Base-by-base conservation (phyloP, 805 yeast species). In the Sugiyamaella smithiae region DNA sequence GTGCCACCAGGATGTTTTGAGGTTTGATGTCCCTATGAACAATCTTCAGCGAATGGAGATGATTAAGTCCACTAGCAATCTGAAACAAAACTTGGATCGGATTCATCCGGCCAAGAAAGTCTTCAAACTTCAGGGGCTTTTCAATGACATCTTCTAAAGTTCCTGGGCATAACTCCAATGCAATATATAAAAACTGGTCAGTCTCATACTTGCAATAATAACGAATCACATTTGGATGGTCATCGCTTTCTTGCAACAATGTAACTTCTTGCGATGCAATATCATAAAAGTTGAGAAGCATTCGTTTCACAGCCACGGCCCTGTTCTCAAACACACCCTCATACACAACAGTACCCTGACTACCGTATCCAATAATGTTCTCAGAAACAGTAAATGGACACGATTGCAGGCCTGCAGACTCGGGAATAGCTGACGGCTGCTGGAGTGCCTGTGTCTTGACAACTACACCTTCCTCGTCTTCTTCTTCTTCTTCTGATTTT, bases 21-120 rank as follows among this genome's bases (percentile, higher is more conserved):
- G 98, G 98, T 65, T 90, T 91, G 56, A 91, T 76, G 64, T 91
- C 99, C 52, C 99, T 75, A 66, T 91, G 99, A 26, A 93, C 96
- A 57, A 91, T 89, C 58, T 91, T 89, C 54, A 93, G 68, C 1
- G 89, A 81, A 62, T 91, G 99, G 53, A 91, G 70, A 67, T 93
- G 93, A 48, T 86, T 80, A 23, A 91, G 72, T 5, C 99, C 99
- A 51, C 81, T 76, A 1, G 89, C 86, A 52, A 91, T 78, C 64
- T 91, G 98, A 50, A 72, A 73, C 43, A 91, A 64, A 1, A 84
- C 78, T 45, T 78, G 72, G 19, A 73, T 76, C 3, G 80, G 75
- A 45, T 77, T 70, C 69, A 79, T 69, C 4, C 65, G 59, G 7
- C 67, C 67, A 5, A 73, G 66, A 4, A 78, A 57, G 1, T 67